Base-by-base conservation (phyloP, 441 rosid species). In the Mallotus repandus region DNA sequence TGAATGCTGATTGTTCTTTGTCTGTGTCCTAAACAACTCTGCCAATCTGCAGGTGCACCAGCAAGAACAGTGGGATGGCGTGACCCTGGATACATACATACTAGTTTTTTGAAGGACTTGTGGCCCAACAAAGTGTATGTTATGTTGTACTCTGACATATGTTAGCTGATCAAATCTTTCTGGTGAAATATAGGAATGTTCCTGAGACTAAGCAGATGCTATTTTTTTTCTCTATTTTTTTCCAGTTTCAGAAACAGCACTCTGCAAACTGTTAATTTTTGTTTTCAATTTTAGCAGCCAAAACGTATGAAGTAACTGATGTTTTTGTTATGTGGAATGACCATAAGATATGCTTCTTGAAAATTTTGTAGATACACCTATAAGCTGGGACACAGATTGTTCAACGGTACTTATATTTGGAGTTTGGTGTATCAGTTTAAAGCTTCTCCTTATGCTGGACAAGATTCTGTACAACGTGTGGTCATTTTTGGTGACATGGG, bases 11-110 rank as follows among this genome's bases (percentile, higher is more conserved):
- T 58, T 59, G 66, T 61, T 77, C 55, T 58, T 35, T 38, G 41
- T 29, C 32, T 38, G 41, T 38, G 6, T 8, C 69, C 65, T 53
- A 70, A 38, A 70, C 41, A 38, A 38, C 41, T 38, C 41, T 63
- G 62, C 45, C 32, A 35, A 19, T 65, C 71, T 32, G 35, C 19
- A 89, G 92, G 87, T 82, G 87, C 87, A 58, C 98, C 98, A 46
- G 98, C 98, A 45, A 89, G 93, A 60, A 91, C 96, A 2, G 94
- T 91, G 8, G 98, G 98, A 73, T 93, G 98, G 96, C 91, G 97
- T 75, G 96, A 93, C 88, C 97, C 97, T 8, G 97, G 98, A 81
- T 90, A 75, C 73, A 86, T 88, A 76, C 98, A 93, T 81, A 90
- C 98, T 46, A 76, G 91, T 74, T 90, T 91, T 67, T 83, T 93